phyloP scores from a whole-genome alignment of 352 stramenopile species.

The Globisporangium recalcitrans region DNA sequence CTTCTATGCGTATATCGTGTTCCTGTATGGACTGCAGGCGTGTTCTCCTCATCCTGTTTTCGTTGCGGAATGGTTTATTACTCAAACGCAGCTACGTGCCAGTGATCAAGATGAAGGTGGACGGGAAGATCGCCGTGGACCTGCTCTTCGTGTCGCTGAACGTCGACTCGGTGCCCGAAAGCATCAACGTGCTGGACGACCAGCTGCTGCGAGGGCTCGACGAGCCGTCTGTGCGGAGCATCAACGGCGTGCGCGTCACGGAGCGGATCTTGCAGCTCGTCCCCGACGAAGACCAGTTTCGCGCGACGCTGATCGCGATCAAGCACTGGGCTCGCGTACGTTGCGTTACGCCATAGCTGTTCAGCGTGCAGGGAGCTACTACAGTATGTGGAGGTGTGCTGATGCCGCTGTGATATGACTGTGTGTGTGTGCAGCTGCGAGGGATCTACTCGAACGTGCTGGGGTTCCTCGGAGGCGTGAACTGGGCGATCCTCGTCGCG shows the following conservation, averaged over 20 bases:
- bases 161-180: constrained; percentile 47
- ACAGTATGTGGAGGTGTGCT: not conserved
- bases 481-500: constrained; percentile 97
- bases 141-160: constrained; percentile 89
- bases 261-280: constrained; percentile 93
- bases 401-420: not conserved
- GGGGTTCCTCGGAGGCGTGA: constrained; percentile 97
- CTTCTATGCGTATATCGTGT: not conserved
- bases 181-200: constrained; percentile 82
- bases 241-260: constrained; percentile 95
- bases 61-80: too few relatives aligned
- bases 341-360: not conserved
- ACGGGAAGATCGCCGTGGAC: constrained; percentile 85
- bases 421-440: constrained; percentile 44
- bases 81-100: constrained; percentile 66
- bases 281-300: constrained; percentile 78
- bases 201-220: constrained; percentile 86
- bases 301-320: constrained; percentile 87
- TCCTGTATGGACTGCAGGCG: too few relatives aligned
- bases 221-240: constrained; percentile 87
- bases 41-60: too few relatives aligned
- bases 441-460: constrained; percentile 99
- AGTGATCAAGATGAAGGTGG: constrained; percentile 93
- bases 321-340: constrained; percentile 87
- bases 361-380: not conserved